Conservation (phyloP, 768 basidiomycete genomes). For the Amylocystis lapponica region DNA sequence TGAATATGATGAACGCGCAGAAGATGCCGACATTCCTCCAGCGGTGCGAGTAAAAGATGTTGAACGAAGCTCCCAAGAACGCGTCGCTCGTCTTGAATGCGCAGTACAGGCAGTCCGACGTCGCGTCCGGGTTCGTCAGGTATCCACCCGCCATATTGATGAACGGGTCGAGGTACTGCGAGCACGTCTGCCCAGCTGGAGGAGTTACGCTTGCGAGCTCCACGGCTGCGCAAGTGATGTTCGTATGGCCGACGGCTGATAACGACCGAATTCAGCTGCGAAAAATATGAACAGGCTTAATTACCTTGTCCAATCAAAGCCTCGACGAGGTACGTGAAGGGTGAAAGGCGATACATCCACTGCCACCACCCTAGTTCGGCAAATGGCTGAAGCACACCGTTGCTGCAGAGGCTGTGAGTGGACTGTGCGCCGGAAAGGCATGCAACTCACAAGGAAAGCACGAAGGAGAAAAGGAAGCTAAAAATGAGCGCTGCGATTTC, state of each 20-base stretch:
- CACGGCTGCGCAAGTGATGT: conserved; percentile 46
- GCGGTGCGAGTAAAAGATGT: conserved; percentile 48
- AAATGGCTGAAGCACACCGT: conserved; percentile 45
- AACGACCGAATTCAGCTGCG: neutral
- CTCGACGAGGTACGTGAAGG: conserved; percentile 35
- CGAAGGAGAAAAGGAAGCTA: conserved; percentile 34
- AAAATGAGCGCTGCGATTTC: conserved; percentile 36
- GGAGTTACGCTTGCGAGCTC: conserved; percentile 55
- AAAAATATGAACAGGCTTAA: conserved; percentile 8
- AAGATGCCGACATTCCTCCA: conserved; percentile 48
- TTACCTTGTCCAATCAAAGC: conserved; percentile 39
- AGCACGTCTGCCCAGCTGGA: conserved; percentile 42
- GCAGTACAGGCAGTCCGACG: conserved; percentile 48
- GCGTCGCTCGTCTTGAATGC: conserved; percentile 50
- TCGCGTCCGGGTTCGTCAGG: conserved; percentile 34
- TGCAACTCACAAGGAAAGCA: conserved; percentile 35
- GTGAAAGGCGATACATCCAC: conserved; percentile 35
- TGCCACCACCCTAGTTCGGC: conserved; percentile 39
- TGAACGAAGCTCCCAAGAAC: conserved; percentile 51
- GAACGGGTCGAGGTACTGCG: conserved; percentile 38
- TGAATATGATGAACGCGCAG: conserved; percentile 37
- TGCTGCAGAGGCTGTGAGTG: conserved; percentile 20
- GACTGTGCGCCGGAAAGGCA: neutral
- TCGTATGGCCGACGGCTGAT: conserved; percentile 43
- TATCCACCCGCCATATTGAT: conserved; percentile 41